phyloP scores from a whole-genome alignment of 2,329 filamentous ascomycete genomes.

The Thermoascus crustaceus region DNA sequence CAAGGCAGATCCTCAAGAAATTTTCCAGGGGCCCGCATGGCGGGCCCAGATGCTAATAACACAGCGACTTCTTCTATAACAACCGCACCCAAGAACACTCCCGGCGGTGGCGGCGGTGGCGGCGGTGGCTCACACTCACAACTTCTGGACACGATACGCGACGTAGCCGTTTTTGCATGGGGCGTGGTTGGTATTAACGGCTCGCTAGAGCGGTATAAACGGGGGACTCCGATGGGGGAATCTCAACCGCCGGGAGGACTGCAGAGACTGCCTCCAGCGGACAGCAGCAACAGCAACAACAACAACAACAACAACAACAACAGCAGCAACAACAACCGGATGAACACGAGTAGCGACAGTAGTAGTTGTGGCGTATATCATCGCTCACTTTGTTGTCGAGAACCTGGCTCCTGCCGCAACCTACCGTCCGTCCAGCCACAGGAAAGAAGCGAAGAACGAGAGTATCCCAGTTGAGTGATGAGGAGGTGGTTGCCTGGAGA shows the following conservation, averaged over 20 bases:
- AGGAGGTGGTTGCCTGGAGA: too few species aligned
- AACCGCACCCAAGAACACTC: too few species aligned
- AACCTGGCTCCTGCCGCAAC: background rate
- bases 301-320: too few species aligned
- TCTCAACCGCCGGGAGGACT: constrained; percentile 47
- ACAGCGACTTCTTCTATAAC: too few species aligned
- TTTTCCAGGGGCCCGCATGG: too few species aligned
- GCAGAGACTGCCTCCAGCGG: background rate
- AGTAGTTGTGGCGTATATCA: too few species aligned
- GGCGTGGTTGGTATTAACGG: constrained; percentile 72
- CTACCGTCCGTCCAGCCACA: background rate
- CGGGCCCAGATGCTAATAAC: too few species aligned
- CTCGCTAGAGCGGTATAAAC: constrained; percentile 56
- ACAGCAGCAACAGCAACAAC: background rate
- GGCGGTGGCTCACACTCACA: constrained; percentile 45
- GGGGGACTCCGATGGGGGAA: constrained; percentile 55
- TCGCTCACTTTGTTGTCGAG: background rate
- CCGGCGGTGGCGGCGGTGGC: constrained; percentile 36
- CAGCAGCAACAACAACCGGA: background rate
- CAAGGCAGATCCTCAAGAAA: too few species aligned
- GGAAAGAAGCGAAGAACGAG: too few species aligned
- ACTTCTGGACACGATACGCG: constrained; percentile 64
- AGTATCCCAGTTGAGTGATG: too few species aligned
- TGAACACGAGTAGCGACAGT: too few species aligned
- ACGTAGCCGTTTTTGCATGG: constrained; percentile 85